phyloP scores from a whole-genome alignment of 1,139 yeast species.

The Candida albicans region DNA sequence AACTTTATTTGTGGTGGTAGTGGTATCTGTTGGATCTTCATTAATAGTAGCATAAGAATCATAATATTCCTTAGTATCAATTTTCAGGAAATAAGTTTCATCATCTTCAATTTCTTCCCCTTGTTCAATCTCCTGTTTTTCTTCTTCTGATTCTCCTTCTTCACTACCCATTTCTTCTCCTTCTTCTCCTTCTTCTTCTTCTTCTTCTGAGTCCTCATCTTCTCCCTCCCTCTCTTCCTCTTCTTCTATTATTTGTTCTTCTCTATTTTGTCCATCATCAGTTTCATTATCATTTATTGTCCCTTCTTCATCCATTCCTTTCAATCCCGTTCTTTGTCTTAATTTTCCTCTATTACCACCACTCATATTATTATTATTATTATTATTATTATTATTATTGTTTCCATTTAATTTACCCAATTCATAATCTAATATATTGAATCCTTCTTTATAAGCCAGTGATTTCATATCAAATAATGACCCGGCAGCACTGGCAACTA shows the following conservation, averaged over 20 bases:
- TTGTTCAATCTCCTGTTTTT: conserved; percentile 5
- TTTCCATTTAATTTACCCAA: neutral
- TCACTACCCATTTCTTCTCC: too few relatives aligned
- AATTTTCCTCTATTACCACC: neutral
- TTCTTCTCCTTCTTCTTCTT: neutral
- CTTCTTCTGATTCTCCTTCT: neutral
- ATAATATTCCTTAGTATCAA: conserved; percentile 11
- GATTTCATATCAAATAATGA: conserved; percentile 38
- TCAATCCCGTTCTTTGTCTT: conserved; percentile 1
- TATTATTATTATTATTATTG: neutral
- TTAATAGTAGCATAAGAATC: conserved; percentile 9
- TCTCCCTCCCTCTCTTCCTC: neutral
- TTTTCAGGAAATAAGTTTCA: conserved; percentile 9
- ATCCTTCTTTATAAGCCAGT: conserved; percentile 39
- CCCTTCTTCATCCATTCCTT: neutral
- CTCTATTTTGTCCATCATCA: neutral
- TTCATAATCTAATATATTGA: conserved; percentile 20
- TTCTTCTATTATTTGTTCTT: neutral
- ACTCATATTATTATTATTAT: too few relatives aligned
- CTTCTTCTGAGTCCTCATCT: neutral
- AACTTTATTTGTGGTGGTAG: conserved; percentile 6
- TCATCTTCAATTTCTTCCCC: conserved; percentile 3
- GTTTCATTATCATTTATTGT: neutral
- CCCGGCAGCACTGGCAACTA: conserved; percentile 51
- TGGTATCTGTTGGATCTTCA: conserved; percentile 3